A percentile compares a stretch with the other conserved stretches of the same genome.
Conservation (phyloP, 768 basidiomycete genomes). For the Pisolithus tinctorius region DNA sequence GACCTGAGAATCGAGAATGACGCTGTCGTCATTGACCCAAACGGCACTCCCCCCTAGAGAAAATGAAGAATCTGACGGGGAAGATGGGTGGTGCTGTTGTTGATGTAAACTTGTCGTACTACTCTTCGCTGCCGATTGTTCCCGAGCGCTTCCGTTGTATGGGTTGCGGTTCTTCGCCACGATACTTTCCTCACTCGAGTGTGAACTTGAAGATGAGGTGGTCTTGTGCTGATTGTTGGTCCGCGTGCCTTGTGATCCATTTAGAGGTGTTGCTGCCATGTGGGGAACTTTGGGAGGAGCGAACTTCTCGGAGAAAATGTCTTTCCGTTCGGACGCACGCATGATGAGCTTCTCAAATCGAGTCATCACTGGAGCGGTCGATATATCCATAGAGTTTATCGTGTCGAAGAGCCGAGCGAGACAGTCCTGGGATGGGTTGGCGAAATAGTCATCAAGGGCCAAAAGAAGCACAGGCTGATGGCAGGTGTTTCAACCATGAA, state of each 20-base stretch:
- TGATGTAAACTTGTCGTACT: constrained; percentile 26
- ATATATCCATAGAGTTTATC: constrained; percentile 85
- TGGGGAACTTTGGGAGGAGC: constrained; percentile 21
- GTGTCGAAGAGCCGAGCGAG: constrained; percentile 87
- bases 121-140: constrained; percentile 35
- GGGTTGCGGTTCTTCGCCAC: constrained; percentile 34
- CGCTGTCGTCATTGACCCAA: constrained; percentile 77
- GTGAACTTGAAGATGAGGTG: constrained; percentile 53
- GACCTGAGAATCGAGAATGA: constrained; percentile 37
- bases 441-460: constrained; percentile 93
- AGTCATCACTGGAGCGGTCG: constrained; percentile 69
- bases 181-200: constrained; percentile 64
- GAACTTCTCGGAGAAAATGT: constrained; percentile 87
- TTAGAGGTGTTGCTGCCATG: neutral
- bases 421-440: constrained; percentile 82
- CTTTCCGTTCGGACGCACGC: constrained; percentile 85
- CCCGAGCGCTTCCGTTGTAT: constrained; percentile 26
- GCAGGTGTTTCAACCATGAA: constrained; percentile 4
- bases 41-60: constrained; percentile 75
- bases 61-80: constrained; percentile 69
- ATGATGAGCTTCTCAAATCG: constrained; percentile 84
- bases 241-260: constrained; percentile 14
- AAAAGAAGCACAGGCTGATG: constrained; percentile 85
- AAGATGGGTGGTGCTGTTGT: constrained; percentile 32
- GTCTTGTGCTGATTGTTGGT: constrained; percentile 36